A percentile compares a stretch with the other conserved stretches of the same genome.
These are phyloP conservation scores for Candida succiphila DNA, from an alignment of 805 yeast species.

Conservation along the genomic window DNA sequence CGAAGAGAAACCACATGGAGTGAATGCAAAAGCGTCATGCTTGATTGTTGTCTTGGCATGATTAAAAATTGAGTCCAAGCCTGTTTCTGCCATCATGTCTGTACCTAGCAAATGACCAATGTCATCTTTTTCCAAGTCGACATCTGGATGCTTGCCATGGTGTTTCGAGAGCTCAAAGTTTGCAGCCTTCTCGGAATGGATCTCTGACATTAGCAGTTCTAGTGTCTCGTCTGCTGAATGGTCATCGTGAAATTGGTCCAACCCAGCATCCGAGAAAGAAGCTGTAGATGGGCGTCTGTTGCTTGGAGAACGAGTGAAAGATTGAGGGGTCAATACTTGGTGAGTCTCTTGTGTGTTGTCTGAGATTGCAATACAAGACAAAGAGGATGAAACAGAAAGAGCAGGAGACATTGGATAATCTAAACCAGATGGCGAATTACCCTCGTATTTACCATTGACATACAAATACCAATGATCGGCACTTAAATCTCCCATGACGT, in stretches of 20 bases:
- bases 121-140: slow-evolving; percentile 46
- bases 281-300: no score
- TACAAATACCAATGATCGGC: slow-evolving; percentile 90
- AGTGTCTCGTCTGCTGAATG: slow-evolving; percentile 49
- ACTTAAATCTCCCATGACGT: slow-evolving; percentile 71
- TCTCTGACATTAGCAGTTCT: slow-evolving; percentile 86
- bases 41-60: slow-evolving; percentile 10
- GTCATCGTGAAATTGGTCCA: background rate
- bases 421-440: background rate
- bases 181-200: slow-evolving; percentile 45
- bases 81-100: slow-evolving; percentile 52
- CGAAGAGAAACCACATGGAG: slow-evolving; percentile 93
- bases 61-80: slow-evolving; percentile 49
- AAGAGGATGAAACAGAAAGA: slow-evolving; percentile 9
- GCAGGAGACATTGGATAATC: slow-evolving; percentile 6
- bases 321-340: background rate
- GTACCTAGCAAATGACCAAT: slow-evolving; percentile 74
- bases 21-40: slow-evolving; percentile 83
- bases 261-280: no score
- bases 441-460: slow-evolving; percentile 37
- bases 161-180: slow-evolving; percentile 35
- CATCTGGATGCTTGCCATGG: slow-evolving; percentile 23
- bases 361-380: background rate
- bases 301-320: no score
- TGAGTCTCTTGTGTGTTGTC: background rate